phyloP scores from a whole-genome alignment of 2,329 filamentous ascomycete genomes.

The Arthrobotrys megalospora region DNA sequence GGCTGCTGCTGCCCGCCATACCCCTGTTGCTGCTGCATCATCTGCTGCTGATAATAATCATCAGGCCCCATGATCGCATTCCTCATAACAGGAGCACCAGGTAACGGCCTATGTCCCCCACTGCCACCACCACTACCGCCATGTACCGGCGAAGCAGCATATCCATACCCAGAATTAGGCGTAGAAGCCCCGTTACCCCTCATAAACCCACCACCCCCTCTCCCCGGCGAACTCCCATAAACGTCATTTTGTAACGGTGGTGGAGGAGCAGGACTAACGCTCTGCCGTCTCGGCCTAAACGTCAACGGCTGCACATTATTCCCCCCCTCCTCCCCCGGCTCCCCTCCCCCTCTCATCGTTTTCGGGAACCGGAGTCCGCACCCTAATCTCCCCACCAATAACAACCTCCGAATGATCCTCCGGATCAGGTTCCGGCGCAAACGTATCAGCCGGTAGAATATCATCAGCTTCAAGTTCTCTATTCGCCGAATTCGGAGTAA shows the following conservation, averaged over 20 bases:
- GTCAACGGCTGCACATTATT: conserved; percentile 35
- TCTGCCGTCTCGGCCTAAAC: conserved; percentile 53
- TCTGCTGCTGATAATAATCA: conserved; percentile 49
- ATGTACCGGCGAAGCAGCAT: conserved; percentile 20
- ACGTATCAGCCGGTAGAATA: conserved; percentile 63
- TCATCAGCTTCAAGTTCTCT: conserved; percentile 63
- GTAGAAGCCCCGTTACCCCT: conserved; percentile 35
- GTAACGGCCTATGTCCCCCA: conserved; percentile 43
- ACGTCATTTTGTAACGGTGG: conserved; percentile 20
- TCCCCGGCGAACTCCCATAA: conserved; percentile 50
- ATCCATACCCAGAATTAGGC: conserved; percentile 41
- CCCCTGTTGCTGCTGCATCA: conserved; percentile 15
- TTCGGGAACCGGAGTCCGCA: conserved; percentile 1
- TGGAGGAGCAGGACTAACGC: conserved; percentile 33
- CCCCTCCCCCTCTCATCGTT: not conserved
- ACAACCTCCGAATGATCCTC: conserved; percentile 35
- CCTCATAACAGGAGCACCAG: conserved; percentile 53
- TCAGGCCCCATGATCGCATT: conserved; percentile 60
- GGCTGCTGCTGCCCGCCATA: conserved; percentile 17
- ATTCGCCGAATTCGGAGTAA: conserved; percentile 61
- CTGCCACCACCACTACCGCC: not conserved
- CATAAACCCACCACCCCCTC: conserved; percentile 40
- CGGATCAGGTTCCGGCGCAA: conserved; percentile 63
- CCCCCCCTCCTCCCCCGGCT: not conserved
- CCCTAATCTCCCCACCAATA: conserved; percentile 2